Base-by-base conservation (phyloP, 257 asterid genomes). In the Solanum lignicaule region DNA sequence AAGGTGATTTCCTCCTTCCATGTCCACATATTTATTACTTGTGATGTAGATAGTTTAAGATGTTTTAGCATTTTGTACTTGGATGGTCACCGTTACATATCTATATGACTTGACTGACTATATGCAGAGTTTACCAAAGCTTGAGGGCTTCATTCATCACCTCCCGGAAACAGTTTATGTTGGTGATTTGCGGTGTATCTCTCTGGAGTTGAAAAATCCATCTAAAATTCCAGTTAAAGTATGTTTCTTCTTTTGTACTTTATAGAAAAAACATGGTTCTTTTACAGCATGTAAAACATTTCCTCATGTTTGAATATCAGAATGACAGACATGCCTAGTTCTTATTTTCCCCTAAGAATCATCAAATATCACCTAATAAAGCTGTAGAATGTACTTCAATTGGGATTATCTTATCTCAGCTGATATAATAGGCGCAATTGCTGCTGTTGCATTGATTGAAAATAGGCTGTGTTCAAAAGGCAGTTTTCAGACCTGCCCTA, bases 201-300 rank as follows among this genome's bases (percentile, higher is more conserved):
- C 94, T 88, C 89, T 97, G 90, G 98, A 96, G 92, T 94, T 97
- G 92, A 93, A 91, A 86, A 97, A 97, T 93, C 95, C 98, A 86
- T 93, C 97, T 87, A 91, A 91, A 89, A 90, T 92, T 88, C 92
- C 98, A 32, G 94, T 96, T 66, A 96, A 95, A 98, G 99, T 97
- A 92, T 73, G 88, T 9, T 29, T 29, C 68, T 43, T 79, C 52
- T 46, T 69, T 86, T 86, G n/a, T 65, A 86, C 81, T 14, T 20
- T 32, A 4, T 9, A 72, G 36, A 73, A 6, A 73, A 20, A 9
- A 13, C 38, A 73, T 33, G 46, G 79, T 58, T 33, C 35, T 29
- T 68, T 86, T 72, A 46, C 33, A 86, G 69, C 48, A 46, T 48
- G 69, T 81, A 48, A 29, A 81, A 65, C 27, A 29, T 81, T 43